Base-by-base conservation (phyloP, 805 yeast species). In the Suhomyces faveliae region DNA sequence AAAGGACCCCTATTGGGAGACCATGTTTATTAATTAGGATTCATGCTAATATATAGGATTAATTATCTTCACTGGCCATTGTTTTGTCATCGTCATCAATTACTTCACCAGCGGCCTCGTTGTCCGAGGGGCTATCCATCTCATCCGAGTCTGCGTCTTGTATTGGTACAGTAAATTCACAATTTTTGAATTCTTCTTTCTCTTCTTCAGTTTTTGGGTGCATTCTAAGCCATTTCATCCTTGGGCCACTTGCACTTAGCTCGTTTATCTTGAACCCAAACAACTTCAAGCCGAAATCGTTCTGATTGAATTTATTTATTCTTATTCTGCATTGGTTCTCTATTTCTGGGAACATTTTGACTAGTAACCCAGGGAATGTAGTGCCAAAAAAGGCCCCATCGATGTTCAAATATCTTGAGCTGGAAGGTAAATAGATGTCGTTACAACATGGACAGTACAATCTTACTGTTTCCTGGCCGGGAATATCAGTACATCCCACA, bases 351-450 rank as follows among this genome's bases (percentile, higher is more conserved):
- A 85, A 90, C 79, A 88, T 86, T 62, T 90, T 87, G 51, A 94
- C 81, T 59, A 94, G 87, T 56, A 94, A 78, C 2, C 97, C 97
- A 0, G 97, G 94, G 70, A 94, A 94, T 29, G 95, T 84, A 0
- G 98, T 89, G 4, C 99, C 98, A 72, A 95, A 94, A 60, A 86
- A 94, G 0, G 98, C 97, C 4, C 99, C 99, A 67, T 94, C 99
- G 38, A 94, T 81, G 61, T 89, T 88, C 49, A 87, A 71, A 66
- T 88, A 91, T 52, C 96, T 76, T n/a, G 91, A 83, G 47, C 90
- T 84, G 47, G 85, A 82, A 1, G 98, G 98, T 43, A 89, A 69
- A 66, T 94, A 94, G 35, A 92, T 76, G 61, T 94, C 99, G 61
- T 85, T 82, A 68, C 99, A 94, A 63, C 92, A 84, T 1, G 99